Conservation (phyloP, 768 basidiomycete genomes). For the Tulasnella sp. region DNA sequence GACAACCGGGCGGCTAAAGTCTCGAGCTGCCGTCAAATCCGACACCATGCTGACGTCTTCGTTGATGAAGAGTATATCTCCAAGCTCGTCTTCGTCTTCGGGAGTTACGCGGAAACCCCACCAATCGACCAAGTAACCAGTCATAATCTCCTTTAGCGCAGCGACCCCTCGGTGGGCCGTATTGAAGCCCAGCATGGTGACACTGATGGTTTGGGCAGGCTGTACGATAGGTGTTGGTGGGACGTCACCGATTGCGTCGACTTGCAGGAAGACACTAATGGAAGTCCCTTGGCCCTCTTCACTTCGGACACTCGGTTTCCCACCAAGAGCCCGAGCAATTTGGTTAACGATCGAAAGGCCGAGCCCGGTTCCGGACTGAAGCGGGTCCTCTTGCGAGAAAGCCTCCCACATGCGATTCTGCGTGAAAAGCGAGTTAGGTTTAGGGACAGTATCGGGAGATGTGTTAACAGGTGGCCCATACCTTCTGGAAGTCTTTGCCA, state of each 20-base stretch:
- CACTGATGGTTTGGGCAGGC: constrained; percentile 43
- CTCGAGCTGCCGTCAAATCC: constrained; percentile 53
- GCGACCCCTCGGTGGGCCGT: constrained; percentile 58
- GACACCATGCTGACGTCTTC: constrained; percentile 62
- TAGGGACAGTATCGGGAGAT: not conserved
- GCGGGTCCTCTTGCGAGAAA: constrained; percentile 92
- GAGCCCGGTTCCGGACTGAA: constrained; percentile 88
- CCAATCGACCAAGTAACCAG: constrained; percentile 65
- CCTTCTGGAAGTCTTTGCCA: constrained; percentile 87
- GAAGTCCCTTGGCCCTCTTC: constrained; percentile 87
- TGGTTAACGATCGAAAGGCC: constrained; percentile 94
- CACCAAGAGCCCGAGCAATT: constrained; percentile 80
- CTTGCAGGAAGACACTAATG: constrained; percentile 79
- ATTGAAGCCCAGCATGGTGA: constrained; percentile 74
- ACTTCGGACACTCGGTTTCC: constrained; percentile 92
- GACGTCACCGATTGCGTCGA: constrained; percentile 50
- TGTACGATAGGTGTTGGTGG: constrained; percentile 45
- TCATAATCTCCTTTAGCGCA: constrained; percentile 59
- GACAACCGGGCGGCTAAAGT: constrained; percentile 63
- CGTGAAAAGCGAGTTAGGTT: not conserved
- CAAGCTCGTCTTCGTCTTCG: constrained; percentile 43
- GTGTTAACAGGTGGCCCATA: constrained; percentile 32
- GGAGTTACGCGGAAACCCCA: constrained; percentile 61
- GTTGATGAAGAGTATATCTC: constrained; percentile 77
- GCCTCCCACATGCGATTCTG: constrained; percentile 95